phyloP scores from a whole-genome alignment of 306 rosid species.

The Prunus davidiana region DNA sequence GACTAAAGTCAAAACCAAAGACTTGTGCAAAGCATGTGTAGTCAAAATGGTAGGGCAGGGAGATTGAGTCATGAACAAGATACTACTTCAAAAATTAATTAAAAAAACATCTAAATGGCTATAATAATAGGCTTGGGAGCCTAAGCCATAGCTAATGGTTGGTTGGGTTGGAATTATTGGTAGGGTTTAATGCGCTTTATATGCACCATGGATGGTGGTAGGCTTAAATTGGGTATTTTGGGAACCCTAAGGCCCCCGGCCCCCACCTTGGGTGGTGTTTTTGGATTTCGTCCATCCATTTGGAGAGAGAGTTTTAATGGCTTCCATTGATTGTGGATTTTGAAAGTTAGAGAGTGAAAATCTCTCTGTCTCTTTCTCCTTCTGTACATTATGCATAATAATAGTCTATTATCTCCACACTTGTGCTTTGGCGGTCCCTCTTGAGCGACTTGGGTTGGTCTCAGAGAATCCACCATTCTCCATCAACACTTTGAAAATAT shows the following conservation, averaged over 20 bases:
- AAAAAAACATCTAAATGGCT: no score
- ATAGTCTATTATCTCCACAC: neutral
- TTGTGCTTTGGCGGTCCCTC: conserved; percentile 3
- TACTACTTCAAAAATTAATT: neutral
- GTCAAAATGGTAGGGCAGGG: neutral
- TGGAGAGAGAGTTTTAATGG: conserved; percentile 28
- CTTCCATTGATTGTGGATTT: conserved; percentile 13
- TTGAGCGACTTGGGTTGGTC: conserved; percentile 5
- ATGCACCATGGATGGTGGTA: conserved; percentile 40
- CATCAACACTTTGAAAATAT: conserved; percentile 3
- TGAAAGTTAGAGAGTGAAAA: conserved; percentile 3
- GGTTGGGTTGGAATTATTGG: conserved; percentile 32
- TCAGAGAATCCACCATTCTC: conserved; percentile 5
- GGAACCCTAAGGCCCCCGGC: neutral
- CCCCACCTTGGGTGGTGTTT: conserved; percentile 18
- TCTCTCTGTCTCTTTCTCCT: neutral
- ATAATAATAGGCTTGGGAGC: no score
- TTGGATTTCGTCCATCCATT: conserved; percentile 40
- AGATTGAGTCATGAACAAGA: neutral
- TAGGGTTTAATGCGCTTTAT: neutral
- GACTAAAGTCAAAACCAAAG: conserved; percentile 36
- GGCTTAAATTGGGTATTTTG: conserved; percentile 4
- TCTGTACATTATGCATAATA: neutral
- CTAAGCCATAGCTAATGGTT: neutral
- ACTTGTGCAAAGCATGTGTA: neutral